These are phyloP conservation scores for Tetrastigma voinierianum DNA, from an alignment of 164 flowering plant genomes.

Conservation along the genomic window DNA sequence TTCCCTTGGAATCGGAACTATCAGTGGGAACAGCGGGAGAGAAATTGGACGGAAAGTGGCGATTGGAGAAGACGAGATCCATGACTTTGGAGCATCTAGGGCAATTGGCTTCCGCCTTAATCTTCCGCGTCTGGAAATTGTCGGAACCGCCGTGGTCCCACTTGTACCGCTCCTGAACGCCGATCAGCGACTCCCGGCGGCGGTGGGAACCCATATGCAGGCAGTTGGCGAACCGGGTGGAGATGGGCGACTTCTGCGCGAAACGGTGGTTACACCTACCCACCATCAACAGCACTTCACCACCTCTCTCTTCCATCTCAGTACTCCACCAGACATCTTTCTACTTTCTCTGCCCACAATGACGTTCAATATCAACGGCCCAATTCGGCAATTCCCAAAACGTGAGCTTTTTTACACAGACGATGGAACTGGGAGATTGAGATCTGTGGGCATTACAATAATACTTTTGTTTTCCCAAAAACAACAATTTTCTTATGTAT, in stretches of 20 bases:
- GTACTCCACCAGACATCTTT: slow-evolving; percentile 17
- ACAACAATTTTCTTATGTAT: neutral
- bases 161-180: slow-evolving; percentile 68
- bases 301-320: slow-evolving; percentile 28
- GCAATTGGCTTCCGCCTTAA: slow-evolving; percentile 77
- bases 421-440: neutral
- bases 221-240: slow-evolving; percentile 30
- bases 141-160: slow-evolving; percentile 58
- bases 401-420: neutral
- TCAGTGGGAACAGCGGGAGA: slow-evolving; percentile 11
- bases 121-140: slow-evolving; percentile 41
- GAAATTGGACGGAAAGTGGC: slow-evolving; percentile 25
- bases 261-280: slow-evolving; percentile 13
- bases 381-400: neutral
- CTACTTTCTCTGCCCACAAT: neutral
- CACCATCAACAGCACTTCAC: slow-evolving; percentile 14
- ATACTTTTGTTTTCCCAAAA: neutral
- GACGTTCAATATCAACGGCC: neutral
- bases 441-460: neutral
- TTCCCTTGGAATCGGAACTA: neutral
- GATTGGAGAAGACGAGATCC: slow-evolving; percentile 70
- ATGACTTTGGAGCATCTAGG: slow-evolving; percentile 78
- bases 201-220: slow-evolving; percentile 23
- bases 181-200: slow-evolving; percentile 32
- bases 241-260: slow-evolving; percentile 26